Conservation (phyloP, 352 stramenopile genomes). For the Bremia lactucae region DNA sequence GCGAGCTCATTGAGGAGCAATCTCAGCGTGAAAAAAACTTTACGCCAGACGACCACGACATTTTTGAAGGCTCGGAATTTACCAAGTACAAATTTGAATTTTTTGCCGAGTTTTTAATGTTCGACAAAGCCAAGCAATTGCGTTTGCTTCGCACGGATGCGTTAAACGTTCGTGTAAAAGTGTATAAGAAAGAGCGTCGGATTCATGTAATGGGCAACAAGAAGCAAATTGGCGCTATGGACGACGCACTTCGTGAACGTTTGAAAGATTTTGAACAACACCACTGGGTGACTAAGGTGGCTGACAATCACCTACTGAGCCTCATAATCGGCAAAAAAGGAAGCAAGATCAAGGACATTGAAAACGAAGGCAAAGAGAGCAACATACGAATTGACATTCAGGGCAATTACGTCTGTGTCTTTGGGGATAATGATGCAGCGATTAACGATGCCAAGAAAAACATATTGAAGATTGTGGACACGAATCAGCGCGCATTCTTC, state of each 20-base stretch:
- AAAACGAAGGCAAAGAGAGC: constrained; percentile 34
- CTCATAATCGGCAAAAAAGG: constrained; percentile 80
- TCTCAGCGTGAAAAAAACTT: constrained; percentile 51
- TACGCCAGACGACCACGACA: constrained; percentile 24
- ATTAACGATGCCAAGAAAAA: constrained; percentile 34
- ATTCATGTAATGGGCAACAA: constrained; percentile 65
- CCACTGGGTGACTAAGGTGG: constrained; percentile 50
- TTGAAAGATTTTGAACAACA: constrained; percentile 43
- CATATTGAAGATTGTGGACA: constrained; percentile 60
- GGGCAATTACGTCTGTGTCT: constrained; percentile 45
- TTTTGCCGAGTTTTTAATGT: constrained; percentile 75
- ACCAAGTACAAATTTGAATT: constrained; percentile 55
- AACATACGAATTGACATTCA: constrained; percentile 63
- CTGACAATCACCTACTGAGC: constrained; percentile 50
- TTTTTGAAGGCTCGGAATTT: constrained; percentile 37
- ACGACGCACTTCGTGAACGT: constrained; percentile 45
- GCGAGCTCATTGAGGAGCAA: constrained; percentile 50
- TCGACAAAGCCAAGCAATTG: constrained; percentile 60
- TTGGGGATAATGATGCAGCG: constrained; percentile 41
- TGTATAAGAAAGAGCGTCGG: constrained; percentile 48
- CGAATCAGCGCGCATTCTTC: constrained; percentile 64
- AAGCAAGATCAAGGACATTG: constrained; percentile 65
- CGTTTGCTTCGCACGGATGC: constrained; percentile 49
- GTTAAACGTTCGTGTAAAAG: constrained; percentile 50
- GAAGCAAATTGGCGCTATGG: constrained; percentile 46